A percentile compares a stretch with the other conserved stretches of the same genome.
phyloP scores from a whole-genome alignment of 805 yeast species.

The Candida broadrunensis region DNA sequence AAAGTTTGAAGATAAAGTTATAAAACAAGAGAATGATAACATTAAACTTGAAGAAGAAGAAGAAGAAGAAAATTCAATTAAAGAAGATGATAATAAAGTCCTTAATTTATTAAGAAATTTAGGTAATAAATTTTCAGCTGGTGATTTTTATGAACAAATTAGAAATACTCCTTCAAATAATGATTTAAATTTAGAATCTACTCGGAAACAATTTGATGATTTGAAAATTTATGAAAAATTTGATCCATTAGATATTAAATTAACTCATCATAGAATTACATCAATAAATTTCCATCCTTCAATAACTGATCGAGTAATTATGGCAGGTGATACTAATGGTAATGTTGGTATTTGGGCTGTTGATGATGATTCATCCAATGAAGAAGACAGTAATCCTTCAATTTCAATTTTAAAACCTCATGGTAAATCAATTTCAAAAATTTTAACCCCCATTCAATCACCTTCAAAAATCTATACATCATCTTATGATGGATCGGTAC shows the following conservation, averaged over 20 bases:
- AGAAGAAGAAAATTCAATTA: constrained; percentile 6
- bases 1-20: constrained; percentile 27
- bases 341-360: constrained; percentile 87
- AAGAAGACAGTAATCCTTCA: constrained; percentile 41
- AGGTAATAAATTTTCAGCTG: constrained; percentile 59
- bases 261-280: constrained; percentile 72
- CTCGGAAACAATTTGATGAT: constrained; percentile 53
- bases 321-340: constrained; percentile 92
- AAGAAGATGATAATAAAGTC: constrained; percentile 22
- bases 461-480: constrained; percentile 61
- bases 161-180: constrained; percentile 21
- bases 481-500: constrained; percentile 85
- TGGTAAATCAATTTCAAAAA: constrained; percentile 66
- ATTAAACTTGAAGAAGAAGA: constrained; percentile 8
- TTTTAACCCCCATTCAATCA: constrained; percentile 49
- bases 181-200: constrained; percentile 40
- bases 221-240: constrained; percentile 52
- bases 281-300: constrained; percentile 78
- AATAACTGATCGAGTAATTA: constrained; percentile 52
- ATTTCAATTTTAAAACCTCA: constrained; percentile 71
- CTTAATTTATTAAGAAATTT: constrained; percentile 31
- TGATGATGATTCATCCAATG: constrained; percentile 32
- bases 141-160: constrained; percentile 64
- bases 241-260: constrained; percentile 67
- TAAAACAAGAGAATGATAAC: constrained; percentile 8